Percentiles rank a stretch among this genome's conserved stretches.
Conservation (phyloP, 2,329 filamentous ascomycete genomes). For the Diaporthe vaccinii region DNA sequence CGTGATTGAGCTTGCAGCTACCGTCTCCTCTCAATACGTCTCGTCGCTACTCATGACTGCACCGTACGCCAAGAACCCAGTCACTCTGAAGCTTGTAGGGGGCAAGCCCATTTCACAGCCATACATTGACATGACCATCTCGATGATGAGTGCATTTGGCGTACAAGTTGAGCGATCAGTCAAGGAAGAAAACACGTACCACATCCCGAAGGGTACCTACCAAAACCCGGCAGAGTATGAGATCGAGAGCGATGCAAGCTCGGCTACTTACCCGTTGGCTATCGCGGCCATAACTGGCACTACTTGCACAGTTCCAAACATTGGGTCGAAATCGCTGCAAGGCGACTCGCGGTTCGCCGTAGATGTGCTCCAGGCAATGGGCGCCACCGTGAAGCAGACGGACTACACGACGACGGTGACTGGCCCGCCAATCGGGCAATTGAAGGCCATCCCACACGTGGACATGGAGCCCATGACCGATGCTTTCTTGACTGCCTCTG, state of each 20-base stretch:
- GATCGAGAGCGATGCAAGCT: constrained; percentile 97
- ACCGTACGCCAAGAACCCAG: constrained; percentile 93
- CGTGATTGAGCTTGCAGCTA: constrained; percentile 90
- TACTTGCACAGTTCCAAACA: constrained; percentile 95
- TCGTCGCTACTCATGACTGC: constrained; percentile 97
- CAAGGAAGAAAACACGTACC: constrained; percentile 89
- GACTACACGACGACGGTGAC: constrained; percentile 91
- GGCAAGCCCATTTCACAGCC: constrained; percentile 96
- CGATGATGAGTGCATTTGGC: constrained; percentile 97
- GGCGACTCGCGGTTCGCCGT: constrained; percentile 95
- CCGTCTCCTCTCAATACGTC: constrained; percentile 98
- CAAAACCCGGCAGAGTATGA: constrained; percentile 87
- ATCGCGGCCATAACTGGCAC: constrained; percentile 96
- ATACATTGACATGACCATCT: constrained; percentile 98
- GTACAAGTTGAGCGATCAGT: constrained; percentile 82
- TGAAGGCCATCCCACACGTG: constrained; percentile 83
- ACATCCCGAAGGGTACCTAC: constrained; percentile 89
- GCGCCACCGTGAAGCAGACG: constrained; percentile 89
- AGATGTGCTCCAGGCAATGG: constrained; percentile 92
- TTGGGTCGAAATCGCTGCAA: constrained; percentile 91
- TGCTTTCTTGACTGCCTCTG: constrained; percentile 94
- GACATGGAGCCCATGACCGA: constrained; percentile 99
- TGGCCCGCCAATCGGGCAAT: constrained; percentile 80
- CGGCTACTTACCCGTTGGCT: constrained; percentile 94
- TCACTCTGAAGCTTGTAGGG: constrained; percentile 91